Evolutionary conservation across 495 filamentous ascomycete genomes (phyloP).

Genomic region (Daldinia bambusicola): DNA sequence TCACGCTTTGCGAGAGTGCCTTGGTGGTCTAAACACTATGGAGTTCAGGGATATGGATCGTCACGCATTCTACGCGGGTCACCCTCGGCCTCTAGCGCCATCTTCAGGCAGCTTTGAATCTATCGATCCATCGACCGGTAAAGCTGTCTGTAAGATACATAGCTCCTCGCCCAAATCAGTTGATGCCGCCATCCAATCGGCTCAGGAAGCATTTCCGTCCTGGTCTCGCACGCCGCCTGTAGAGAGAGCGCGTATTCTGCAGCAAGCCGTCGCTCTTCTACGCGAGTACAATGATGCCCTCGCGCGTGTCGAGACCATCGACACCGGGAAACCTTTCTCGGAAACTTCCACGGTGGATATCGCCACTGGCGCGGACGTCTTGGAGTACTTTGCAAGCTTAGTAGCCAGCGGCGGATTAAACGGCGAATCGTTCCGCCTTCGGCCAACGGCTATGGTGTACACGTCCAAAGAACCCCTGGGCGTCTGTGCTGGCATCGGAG

Average conservation of each 20-base stretch:
- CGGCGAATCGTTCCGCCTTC: constrained; percentile 61
- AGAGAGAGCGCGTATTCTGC: constrained; percentile 74
- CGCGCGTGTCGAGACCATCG: constrained; percentile 72
- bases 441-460: constrained; percentile 78
- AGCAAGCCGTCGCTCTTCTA: constrained; percentile 71
- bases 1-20: background rate
- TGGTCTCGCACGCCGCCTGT: constrained; percentile 75
- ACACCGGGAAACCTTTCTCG: constrained; percentile 78
- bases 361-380: constrained; percentile 76
- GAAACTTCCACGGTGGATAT: constrained; percentile 82
- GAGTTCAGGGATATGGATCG: constrained; percentile 59
- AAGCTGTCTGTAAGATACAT: constrained; percentile 70
- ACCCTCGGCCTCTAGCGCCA: constrained; percentile 66
- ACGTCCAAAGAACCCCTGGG: constrained; percentile 78
- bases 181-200: constrained; percentile 71
- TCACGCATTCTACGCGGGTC: constrained; percentile 76
- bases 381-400: constrained; percentile 80
- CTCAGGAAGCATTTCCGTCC: constrained; percentile 67
- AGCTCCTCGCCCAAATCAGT: constrained; percentile 70
- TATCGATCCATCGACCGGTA: constrained; percentile 73
- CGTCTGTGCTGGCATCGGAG: constrained; percentile 81
- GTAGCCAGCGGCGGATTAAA: constrained; percentile 69
- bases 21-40: constrained; percentile 48
- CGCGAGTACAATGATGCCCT: constrained; percentile 76
- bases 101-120: constrained; percentile 68